Evolutionary conservation across 257 asterid species (phyloP).

Genomic region (Ehretia macrophylla): DNA sequence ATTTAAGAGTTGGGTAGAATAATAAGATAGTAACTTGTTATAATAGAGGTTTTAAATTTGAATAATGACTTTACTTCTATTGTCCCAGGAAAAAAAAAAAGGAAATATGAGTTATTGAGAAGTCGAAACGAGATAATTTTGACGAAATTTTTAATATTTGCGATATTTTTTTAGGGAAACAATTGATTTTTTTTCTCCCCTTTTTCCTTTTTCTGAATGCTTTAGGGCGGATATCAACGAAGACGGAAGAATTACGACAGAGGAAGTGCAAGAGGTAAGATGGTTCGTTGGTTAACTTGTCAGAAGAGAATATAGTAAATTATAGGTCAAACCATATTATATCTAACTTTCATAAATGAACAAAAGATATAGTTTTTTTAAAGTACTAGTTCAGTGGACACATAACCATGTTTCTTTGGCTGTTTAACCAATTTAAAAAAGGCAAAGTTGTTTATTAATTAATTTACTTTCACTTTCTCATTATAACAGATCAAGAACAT

Average conservation of each 20-base stretch:
- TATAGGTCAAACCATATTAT: constrained; percentile 31
- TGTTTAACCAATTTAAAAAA: constrained; percentile 16
- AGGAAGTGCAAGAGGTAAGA: constrained; percentile 84
- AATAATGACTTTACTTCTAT: no score
- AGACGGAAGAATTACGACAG: constrained; percentile 85
- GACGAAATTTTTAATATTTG: neutral
- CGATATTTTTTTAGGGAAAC: neutral
- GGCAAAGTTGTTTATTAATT: neutral
- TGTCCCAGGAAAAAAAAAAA: no score
- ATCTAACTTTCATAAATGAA: constrained; percentile 19
- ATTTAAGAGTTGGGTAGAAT: no score
- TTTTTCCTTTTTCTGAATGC: neutral
- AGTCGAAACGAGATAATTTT: no score
- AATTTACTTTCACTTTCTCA: neutral
- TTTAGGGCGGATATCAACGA: constrained; percentile 86
- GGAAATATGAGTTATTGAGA: no score
- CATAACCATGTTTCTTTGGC: constrained; percentile 2
- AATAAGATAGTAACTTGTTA: no score
- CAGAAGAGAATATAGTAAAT: constrained; percentile 4
- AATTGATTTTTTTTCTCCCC: neutral
- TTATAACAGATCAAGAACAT: neutral
- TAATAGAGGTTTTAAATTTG: no score
- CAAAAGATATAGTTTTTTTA: neutral
- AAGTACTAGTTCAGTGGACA: neutral
- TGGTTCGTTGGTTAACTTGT: constrained; percentile 9